These are phyloP conservation scores for Isabelozyma rhagii DNA, from an alignment of 805 yeast genomes.

Conservation along the genomic window DNA sequence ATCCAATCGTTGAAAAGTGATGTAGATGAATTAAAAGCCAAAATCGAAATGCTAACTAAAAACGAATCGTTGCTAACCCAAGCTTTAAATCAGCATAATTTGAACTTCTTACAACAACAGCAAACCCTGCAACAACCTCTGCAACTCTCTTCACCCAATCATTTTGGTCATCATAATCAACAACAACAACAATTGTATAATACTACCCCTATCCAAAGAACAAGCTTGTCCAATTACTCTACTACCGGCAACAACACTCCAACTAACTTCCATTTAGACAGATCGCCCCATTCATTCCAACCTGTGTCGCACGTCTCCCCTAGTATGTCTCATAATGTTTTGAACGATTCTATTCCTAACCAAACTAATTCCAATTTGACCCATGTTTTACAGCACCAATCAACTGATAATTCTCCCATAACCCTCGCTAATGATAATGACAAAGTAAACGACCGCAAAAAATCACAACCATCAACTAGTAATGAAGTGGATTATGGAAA, in stretches of 20 bases:
- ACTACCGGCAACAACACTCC: conserved; percentile 5
- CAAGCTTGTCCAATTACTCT: conserved; percentile 4
- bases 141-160: not conserved
- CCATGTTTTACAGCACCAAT: conserved; percentile 17
- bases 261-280: conserved; percentile 3
- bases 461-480: conserved; percentile 3
- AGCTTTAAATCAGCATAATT: conserved; percentile 49
- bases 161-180: not conserved
- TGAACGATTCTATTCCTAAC: conserved; percentile 12
- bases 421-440: conserved; percentile 1
- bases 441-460: conserved; percentile 1
- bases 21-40: conserved; percentile 72
- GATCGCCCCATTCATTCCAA: conserved; percentile 7
- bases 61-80: conserved; percentile 68
- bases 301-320: conserved; percentile 6
- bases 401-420: conserved; percentile 30
- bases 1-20: conserved; percentile 81
- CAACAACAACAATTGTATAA: conserved; percentile 3
- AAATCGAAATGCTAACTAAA: conserved; percentile 60
- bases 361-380: conserved; percentile 9
- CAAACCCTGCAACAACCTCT: conserved; percentile 7
- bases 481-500: conserved; percentile 5
- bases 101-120: conserved; percentile 24
- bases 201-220: conserved; percentile 6
- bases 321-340: conserved; percentile 3